phyloP scores from a whole-genome alignment of 1,284 basidiomycete genomes.

The Ustilago cynodontis region DNA sequence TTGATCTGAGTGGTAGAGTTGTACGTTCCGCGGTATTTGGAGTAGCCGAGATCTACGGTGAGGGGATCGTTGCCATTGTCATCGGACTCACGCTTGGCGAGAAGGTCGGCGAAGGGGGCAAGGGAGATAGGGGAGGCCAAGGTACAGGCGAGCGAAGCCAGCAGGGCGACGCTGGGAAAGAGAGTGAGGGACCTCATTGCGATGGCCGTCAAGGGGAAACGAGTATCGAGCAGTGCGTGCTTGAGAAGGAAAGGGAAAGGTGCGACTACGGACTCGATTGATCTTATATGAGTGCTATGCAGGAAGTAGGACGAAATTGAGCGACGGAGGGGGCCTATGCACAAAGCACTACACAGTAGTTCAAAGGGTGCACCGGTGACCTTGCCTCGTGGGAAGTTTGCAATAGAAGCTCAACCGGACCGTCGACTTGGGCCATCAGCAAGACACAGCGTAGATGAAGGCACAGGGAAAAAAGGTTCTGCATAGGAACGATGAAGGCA shows the following conservation, averaged over 20 bases:
- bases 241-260: not conserved
- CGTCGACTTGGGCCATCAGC: not conserved
- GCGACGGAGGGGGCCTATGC: not conserved
- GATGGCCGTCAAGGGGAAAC: not conserved
- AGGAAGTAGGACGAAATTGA: not conserved
- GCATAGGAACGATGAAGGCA: not conserved
- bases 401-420: not conserved
- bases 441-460: not conserved
- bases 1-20: slow-evolving; percentile 28
- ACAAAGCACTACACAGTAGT: not conserved
- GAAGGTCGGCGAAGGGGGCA: slow-evolving; percentile 30
- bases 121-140: slow-evolving; percentile 21
- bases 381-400: not conserved
- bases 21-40: slow-evolving; percentile 24
- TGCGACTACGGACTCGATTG: not conserved
- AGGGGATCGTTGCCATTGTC: slow-evolving; percentile 12
- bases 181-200: slow-evolving; percentile 9
- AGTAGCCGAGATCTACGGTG: slow-evolving; percentile 41
- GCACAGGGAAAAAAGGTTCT: not conserved
- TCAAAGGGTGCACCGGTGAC: slow-evolving; percentile 4
- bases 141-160: not conserved
- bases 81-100: slow-evolving; percentile 11
- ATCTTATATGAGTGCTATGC: not conserved
- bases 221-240: not conserved
- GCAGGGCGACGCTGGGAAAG: slow-evolving; percentile 15